Percentiles rank a stretch among this genome's conserved stretches.
Evolutionary conservation across 2,329 filamentous ascomycete genomes (phyloP).

Genomic region (Pseudopyricularia cyperi): DNA sequence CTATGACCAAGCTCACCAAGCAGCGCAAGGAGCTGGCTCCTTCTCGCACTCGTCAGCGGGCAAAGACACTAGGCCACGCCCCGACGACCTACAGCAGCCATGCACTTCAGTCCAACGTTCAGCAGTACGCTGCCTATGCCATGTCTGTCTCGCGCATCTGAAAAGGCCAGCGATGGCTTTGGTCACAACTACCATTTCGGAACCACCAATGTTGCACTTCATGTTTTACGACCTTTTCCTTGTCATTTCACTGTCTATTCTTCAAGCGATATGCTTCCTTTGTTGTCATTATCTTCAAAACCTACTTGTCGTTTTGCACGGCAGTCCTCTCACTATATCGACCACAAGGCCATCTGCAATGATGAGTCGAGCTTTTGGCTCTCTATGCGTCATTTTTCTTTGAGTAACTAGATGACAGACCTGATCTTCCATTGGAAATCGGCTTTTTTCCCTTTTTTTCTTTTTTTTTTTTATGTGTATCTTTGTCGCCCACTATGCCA

Average conservation of each 20-base stretch:
- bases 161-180: neutral
- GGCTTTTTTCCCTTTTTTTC: neutral
- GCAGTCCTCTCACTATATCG: neutral
- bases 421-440: neutral
- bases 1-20: neutral
- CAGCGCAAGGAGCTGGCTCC: neutral
- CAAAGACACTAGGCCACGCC: neutral
- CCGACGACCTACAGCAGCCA: neutral
- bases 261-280: neutral
- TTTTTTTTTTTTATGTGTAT: neutral
- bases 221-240: neutral
- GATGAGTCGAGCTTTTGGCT: neutral
- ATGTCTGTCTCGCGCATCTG: slow-evolving; percentile 1
- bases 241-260: neutral
- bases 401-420: neutral
- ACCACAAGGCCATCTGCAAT: neutral
- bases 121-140: neutral
- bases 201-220: neutral
- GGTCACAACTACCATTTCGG: neutral
- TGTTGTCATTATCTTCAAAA: neutral
- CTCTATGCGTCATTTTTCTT: neutral
- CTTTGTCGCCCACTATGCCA: neutral
- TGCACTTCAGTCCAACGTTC: neutral
- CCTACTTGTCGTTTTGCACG: neutral
- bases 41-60: slow-evolving; percentile 10